These are phyloP conservation scores for Pseudogymnoascus verrucosus DNA, from an alignment of 2,329 filamentous ascomycete species.

Conservation along the genomic window DNA sequence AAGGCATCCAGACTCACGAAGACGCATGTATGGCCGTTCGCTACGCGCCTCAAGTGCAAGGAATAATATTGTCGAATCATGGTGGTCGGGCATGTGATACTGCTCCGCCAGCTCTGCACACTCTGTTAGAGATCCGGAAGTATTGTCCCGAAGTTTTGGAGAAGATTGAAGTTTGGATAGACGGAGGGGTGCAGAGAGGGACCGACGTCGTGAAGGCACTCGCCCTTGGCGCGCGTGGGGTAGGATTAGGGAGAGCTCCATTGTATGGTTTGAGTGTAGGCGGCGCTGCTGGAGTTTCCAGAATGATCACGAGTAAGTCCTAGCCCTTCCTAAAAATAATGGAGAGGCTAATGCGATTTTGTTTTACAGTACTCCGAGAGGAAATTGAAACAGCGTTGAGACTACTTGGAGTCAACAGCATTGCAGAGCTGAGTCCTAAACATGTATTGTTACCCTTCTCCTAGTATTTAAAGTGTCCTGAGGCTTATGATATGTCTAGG, in stretches of 20 bases:
- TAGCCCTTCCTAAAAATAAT: neutral
- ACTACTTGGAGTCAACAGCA: conserved; percentile 53
- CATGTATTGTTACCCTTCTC: neutral
- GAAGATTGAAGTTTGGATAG: conserved; percentile 13
- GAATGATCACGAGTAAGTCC: conserved; percentile 35
- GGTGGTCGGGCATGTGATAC: conserved; percentile 51
- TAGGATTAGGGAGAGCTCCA: conserved; percentile 12
- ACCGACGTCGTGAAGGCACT: conserved; percentile 15
- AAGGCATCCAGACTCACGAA: conserved; percentile 58
- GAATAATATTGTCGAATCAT: conserved; percentile 63
- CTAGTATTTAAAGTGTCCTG: neutral
- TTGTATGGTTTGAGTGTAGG: conserved; percentile 42
- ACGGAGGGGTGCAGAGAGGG: conserved; percentile 13
- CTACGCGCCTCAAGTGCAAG: conserved; percentile 34
- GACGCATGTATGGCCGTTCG: conserved; percentile 56
- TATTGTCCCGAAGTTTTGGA: conserved; percentile 15
- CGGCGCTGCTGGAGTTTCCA: conserved; percentile 44
- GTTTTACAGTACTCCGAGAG: conserved; percentile 35
- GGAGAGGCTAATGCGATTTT: neutral
- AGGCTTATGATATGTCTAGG: neutral
- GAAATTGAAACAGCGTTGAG: conserved; percentile 60
- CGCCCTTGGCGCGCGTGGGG: conserved; percentile 12
- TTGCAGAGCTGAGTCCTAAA: conserved; percentile 40
- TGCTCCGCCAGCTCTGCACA: conserved; percentile 46
- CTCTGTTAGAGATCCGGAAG: conserved; percentile 31